Evolutionary conservation across 2,329 filamentous ascomycete species (phyloP), one percentile per base, ranked within the genome.

Genomic region (Teratosphaeria viscida): DNA sequence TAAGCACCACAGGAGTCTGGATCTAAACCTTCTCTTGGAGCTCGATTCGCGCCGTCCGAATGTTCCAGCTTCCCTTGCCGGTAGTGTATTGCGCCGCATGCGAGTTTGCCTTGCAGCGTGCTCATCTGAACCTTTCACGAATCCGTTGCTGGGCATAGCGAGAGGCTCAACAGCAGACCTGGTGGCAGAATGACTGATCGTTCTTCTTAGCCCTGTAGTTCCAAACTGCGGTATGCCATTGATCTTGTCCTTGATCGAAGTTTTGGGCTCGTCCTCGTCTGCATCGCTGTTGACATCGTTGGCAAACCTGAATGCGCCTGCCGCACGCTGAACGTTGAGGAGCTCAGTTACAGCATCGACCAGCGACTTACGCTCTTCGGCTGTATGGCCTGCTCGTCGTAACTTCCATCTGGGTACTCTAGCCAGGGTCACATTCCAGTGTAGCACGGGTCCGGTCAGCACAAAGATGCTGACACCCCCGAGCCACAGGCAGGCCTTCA

Each of bases 391-490:
- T 12, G 79, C 76, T 59, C 85, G 83, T 66, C 85, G 82, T 67
- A 97, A 92, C 52, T 92, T 88, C 90, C 92, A 96, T 67, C 85
- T 90, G 2, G 94, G 94, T 19, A 97, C 89, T 60, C 92, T 82
- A 56, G 92, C 92, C 62, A 99, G 77, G 29, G 87, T 82, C 57
- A 97, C 87, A 54, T 89, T 91, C 88, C 90, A 95, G 67, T 81
- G 82, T 39, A 97, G 83, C 12, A 94, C 83, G 34, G 85, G 81
- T 34, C 84, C 83, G 70, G 90, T 95, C 5, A 83, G 77, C 3
- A 92, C 75, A 57, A 96, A 84, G 16, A 95, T 73, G 54, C 84
- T 81, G 34, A 96, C 73, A 0, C 92, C 91, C n/a, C 92, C 78
- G 23, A 78, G 62, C 77, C 78, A 80, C 14, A 80, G 65, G 52